Evolutionary conservation across 2,329 filamentous ascomycete genomes (phyloP).

Genomic region (Coleophoma cylindrospora): DNA sequence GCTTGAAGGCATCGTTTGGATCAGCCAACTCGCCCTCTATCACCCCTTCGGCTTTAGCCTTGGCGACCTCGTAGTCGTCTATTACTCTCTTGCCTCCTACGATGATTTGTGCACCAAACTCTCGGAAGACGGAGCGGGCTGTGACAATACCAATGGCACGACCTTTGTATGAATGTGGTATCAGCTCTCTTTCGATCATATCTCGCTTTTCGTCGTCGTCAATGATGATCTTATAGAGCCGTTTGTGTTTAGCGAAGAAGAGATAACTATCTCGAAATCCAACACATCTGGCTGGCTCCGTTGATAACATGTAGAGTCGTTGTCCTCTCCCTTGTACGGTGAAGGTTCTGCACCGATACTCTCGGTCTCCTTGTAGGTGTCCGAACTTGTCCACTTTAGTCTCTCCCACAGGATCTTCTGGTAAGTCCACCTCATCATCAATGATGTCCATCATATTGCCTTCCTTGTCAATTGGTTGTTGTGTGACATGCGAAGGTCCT

Average conservation of each 20-base stretch:
- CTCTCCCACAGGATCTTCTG: slow-evolving; percentile 84
- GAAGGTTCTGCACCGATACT: slow-evolving; percentile 95
- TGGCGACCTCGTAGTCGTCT: slow-evolving; percentile 84
- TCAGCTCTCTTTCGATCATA: slow-evolving; percentile 90
- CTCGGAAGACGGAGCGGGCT: slow-evolving; percentile 91
- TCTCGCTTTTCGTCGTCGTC: slow-evolving; percentile 96
- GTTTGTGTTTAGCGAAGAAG: slow-evolving; percentile 97
- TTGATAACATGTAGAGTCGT: slow-evolving; percentile 95
- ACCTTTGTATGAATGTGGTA: slow-evolving; percentile 97
- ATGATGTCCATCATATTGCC: slow-evolving; percentile 87
- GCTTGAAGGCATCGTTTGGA: slow-evolving; percentile 74
- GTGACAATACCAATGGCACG: slow-evolving; percentile 96
- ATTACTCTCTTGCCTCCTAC: slow-evolving; percentile 81
- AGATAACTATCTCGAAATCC: slow-evolving; percentile 97
- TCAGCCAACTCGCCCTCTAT: slow-evolving; percentile 89
- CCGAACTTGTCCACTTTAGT: slow-evolving; percentile 90
- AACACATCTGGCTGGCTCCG: slow-evolving; percentile 91
- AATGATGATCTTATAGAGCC: slow-evolving; percentile 96
- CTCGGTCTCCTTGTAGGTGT: slow-evolving; percentile 73
- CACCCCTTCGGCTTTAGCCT: slow-evolving; percentile 69
- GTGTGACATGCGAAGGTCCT: slow-evolving; percentile 69
- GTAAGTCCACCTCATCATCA: slow-evolving; percentile 85
- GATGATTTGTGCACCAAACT: slow-evolving; percentile 92
- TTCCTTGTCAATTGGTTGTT: slow-evolving; percentile 88
- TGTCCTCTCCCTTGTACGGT: slow-evolving; percentile 80